A percentile compares a stretch with the other conserved stretches of the same genome.
Conservation (phyloP, 352 stramenopile genomes). For the Globisporangium rhizosaccharum region DNA sequence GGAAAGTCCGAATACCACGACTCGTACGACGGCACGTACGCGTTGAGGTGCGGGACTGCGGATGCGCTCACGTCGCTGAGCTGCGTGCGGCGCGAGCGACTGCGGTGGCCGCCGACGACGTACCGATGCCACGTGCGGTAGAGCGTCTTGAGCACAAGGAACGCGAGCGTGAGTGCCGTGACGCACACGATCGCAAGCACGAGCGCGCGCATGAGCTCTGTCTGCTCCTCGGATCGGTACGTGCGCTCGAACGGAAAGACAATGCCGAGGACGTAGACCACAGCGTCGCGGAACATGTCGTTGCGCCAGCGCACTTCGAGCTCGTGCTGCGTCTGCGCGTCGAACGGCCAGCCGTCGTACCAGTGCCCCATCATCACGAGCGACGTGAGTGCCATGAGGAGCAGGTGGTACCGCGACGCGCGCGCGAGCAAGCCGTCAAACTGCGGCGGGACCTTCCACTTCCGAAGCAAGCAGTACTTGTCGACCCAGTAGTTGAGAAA, state of each 20-base stretch:
- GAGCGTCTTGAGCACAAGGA: slow-evolving; percentile 28
- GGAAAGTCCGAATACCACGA: slow-evolving; percentile 71
- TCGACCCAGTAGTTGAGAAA: slow-evolving; percentile 82
- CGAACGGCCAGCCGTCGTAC: slow-evolving; percentile 79
- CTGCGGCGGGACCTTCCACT: slow-evolving; percentile 61
- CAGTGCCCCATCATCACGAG: slow-evolving; percentile 76
- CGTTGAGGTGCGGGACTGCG: slow-evolving; percentile 37
- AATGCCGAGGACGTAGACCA: slow-evolving; percentile 32
- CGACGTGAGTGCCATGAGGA: slow-evolving; percentile 53
- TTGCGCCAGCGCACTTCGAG: slow-evolving; percentile 18
- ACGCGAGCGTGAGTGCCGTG: slow-evolving; percentile 24
- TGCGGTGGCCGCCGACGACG: slow-evolving; percentile 24
- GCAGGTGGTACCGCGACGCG: slow-evolving; percentile 59
- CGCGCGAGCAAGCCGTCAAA: slow-evolving; percentile 60
- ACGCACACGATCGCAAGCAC: slow-evolving; percentile 34
- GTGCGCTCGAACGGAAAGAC: slow-evolving; percentile 48
- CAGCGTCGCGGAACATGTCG: slow-evolving; percentile 11
- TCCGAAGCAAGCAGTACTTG: slow-evolving; percentile 76
- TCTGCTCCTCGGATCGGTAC: slow-evolving; percentile 30
- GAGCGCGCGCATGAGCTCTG: slow-evolving; percentile 36
- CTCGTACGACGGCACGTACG: slow-evolving; percentile 57
- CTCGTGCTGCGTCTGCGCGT: slow-evolving; percentile 25
- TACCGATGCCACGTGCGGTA: slow-evolving; percentile 35
- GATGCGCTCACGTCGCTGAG: slow-evolving; percentile 43
- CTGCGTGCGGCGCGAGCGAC: slow-evolving; percentile 18